Conservation (phyloP, 371 early-diverging fungal genomes). For the Mucor racemosus region DNA sequence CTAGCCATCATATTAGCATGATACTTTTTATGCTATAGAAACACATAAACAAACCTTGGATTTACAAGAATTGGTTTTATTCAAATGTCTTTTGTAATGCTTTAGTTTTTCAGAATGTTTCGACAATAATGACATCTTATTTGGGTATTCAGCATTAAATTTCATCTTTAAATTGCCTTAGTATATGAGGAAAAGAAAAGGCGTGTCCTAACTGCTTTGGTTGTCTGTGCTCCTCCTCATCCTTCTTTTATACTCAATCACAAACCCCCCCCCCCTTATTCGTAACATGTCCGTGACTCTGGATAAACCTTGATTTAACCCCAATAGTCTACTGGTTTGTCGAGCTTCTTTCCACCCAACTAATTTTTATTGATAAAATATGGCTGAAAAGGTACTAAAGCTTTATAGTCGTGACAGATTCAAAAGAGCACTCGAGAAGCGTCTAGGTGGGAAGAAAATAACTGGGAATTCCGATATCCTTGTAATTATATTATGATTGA, state of each 20-base stretch:
- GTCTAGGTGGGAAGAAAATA: conserved; percentile 1
- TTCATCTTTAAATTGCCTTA: not conserved
- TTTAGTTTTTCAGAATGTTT: not conserved
- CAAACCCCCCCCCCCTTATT: too few relatives aligned
- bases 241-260: not conserved
- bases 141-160: not conserved
- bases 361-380: too few relatives aligned
- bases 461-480: not conserved
- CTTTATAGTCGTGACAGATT: not conserved
- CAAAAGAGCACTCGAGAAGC: not conserved
- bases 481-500: not conserved
- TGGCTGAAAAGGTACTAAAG: not conserved
- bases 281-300: too few relatives aligned
- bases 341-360: too few relatives aligned
- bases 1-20: not conserved
- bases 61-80: conserved; percentile 2
- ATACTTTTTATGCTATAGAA: not conserved
- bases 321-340: too few relatives aligned
- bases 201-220: not conserved
- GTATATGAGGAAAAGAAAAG: not conserved
- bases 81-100: not conserved
- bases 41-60: conserved; percentile 7
- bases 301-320: too few relatives aligned
- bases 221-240: not conserved
- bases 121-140: not conserved